Percentiles rank a stretch among this genome's conserved stretches.
Evolutionary conservation across 371 early-diverging fungal species (phyloP).

Genomic region (Circinella minor): DNA sequence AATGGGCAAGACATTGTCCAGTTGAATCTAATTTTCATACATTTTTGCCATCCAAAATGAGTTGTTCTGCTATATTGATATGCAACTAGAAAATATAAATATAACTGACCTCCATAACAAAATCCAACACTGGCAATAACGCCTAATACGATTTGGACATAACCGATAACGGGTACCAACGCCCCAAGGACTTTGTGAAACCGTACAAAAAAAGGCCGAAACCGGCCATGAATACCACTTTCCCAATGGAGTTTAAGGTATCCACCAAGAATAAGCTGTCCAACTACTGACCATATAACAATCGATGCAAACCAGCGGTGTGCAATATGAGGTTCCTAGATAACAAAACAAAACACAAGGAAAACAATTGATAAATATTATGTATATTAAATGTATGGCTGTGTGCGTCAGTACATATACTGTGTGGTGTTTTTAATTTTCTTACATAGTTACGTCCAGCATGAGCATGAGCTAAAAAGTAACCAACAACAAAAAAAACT

Average conservation of each 20-base stretch:
- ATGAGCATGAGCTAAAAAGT: constrained; percentile 66
- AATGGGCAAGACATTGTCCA: constrained; percentile 73
- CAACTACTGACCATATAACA: constrained; percentile 57
- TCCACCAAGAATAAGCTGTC: constrained; percentile 55
- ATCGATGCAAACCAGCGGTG: constrained; percentile 68
- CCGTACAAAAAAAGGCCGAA: constrained; percentile 51
- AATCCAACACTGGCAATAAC: constrained; percentile 68
- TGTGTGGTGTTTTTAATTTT: neutral
- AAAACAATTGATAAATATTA: too few species aligned
- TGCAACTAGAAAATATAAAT: neutral
- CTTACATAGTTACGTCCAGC: constrained; percentile 64
- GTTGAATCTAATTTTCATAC: constrained; percentile 38
- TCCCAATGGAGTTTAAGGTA: constrained; percentile 68
- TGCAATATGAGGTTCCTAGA: constrained; percentile 60
- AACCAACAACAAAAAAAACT: constrained; percentile 54
- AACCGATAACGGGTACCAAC: constrained; percentile 58
- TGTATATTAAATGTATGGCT: too few species aligned
- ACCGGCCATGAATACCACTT: constrained; percentile 54
- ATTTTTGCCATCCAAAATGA: too few species aligned
- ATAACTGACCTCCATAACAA: constrained; percentile 57
- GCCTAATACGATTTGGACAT: constrained; percentile 67
- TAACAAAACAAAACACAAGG: too few species aligned
- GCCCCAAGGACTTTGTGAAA: constrained; percentile 62
- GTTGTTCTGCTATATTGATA: too few species aligned
- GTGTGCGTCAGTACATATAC: too few species aligned